phyloP scores from a whole-genome alignment of 2,329 filamentous ascomycete species.

The Fusarium sp. region DNA sequence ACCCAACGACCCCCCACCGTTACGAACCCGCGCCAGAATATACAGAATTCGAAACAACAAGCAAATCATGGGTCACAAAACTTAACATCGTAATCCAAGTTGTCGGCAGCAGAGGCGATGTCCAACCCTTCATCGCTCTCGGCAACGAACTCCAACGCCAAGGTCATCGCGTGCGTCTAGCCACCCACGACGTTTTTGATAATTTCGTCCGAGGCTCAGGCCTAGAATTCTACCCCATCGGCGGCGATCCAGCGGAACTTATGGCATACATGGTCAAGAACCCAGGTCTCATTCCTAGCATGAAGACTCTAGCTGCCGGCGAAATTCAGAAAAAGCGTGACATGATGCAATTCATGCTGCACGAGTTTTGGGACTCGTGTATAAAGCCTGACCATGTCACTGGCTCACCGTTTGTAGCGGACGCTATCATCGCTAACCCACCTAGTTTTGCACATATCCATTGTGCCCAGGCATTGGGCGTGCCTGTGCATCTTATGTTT shows the following conservation, averaged over 20 bases:
- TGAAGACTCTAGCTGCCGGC: constrained; percentile 45
- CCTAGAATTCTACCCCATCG: constrained; percentile 67
- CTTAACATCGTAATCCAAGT: constrained; percentile 82
- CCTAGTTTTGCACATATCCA: constrained; percentile 63
- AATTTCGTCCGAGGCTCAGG: constrained; percentile 61
- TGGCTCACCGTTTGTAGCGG: constrained; percentile 57
- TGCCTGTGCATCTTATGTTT: constrained; percentile 62
- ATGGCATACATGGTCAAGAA: constrained; percentile 50
- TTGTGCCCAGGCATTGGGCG: constrained; percentile 58
- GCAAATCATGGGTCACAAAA: not conserved
- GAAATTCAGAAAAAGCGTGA: constrained; percentile 47
- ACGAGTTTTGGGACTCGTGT: constrained; percentile 50
- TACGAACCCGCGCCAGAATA: not conserved
- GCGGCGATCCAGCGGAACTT: constrained; percentile 58
- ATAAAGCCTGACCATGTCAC: constrained; percentile 10
- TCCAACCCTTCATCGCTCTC: constrained; percentile 81
- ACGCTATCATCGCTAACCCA: constrained; percentile 64
- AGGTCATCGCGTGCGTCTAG: constrained; percentile 78
- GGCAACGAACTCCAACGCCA: constrained; percentile 76
- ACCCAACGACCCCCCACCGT: not conserved
- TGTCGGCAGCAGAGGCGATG: constrained; percentile 82
- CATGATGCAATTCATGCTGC: constrained; percentile 49
- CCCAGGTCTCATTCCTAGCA: constrained; percentile 48
- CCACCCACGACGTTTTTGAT: constrained; percentile 69
- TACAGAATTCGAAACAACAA: not conserved